Conservation (phyloP, 306 rosid species). For the Prunus mongolica region DNA sequence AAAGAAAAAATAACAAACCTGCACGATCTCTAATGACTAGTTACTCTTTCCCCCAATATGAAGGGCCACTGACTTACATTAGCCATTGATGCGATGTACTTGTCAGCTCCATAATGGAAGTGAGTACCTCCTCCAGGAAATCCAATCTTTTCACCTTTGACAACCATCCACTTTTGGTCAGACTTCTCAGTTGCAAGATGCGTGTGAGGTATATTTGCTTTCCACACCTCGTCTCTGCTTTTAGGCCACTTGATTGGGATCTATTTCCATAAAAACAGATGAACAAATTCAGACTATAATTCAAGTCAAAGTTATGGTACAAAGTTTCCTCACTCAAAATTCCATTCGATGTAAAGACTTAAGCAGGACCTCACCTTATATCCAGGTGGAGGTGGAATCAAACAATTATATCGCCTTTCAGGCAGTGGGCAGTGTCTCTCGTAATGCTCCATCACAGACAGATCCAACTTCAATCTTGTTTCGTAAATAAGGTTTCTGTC, state of each 20-base stretch:
- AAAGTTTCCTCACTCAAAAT: not conserved
- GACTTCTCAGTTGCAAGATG: conserved; percentile 99
- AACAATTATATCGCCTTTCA: conserved; percentile 89
- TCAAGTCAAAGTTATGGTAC: not conserved
- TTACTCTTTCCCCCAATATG: not conserved
- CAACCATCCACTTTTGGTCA: conserved; percentile 99
- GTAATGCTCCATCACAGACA: conserved; percentile 93
- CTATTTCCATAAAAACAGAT: conserved; percentile 29
- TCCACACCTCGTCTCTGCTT: conserved; percentile 99
- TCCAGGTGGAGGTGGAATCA: conserved; percentile 95
- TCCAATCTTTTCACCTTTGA: conserved; percentile 78
- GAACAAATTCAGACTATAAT: not conserved
- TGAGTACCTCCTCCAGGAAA: conserved; percentile 99
- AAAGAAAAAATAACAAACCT: not conserved
- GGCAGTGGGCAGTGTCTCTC: conserved; percentile 95
- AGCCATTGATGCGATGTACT: conserved; percentile 92
- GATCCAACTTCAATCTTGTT: conserved; percentile 90
- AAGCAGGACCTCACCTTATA: conserved; percentile 59
- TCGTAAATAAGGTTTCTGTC: conserved; percentile 95
- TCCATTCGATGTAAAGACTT: not conserved
- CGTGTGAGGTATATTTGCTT: conserved; percentile 96
- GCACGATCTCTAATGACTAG: not conserved
- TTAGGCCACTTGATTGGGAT: conserved; percentile 95
- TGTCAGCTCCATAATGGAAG: conserved; percentile 97
- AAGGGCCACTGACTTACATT: conserved; percentile 52